These are phyloP conservation scores for Pachyrhizus erosus DNA, from an alignment of 306 rosid genomes.

Conservation along the genomic window DNA sequence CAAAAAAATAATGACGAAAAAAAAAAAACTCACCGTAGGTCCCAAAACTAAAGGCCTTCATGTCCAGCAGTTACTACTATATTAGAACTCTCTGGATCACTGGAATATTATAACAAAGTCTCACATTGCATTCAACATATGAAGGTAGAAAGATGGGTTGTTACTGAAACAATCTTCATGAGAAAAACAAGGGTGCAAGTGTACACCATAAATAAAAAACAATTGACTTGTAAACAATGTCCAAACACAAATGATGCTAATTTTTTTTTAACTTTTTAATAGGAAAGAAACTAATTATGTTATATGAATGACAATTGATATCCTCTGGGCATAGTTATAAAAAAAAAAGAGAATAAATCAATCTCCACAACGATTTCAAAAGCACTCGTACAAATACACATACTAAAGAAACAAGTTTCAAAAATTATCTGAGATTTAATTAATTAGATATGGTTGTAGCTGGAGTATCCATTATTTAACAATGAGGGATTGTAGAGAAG, in stretches of 20 bases:
- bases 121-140: not conserved
- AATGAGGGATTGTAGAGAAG: conserved; percentile 11
- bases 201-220: no score
- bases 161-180: conserved; percentile 22
- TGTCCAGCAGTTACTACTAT: conserved; percentile 85
- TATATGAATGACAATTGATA: no score
- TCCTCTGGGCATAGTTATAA: conserved; percentile 1
- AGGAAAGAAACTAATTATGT: no score
- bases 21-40: conserved; percentile 66
- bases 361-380: conserved; percentile 23
- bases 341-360: conserved; percentile 17
- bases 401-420: conserved; percentile 11
- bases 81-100: conserved; percentile 74
- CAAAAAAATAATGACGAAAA: not conserved
- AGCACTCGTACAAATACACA: not conserved
- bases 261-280: no score
- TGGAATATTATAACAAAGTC: conserved; percentile 51
- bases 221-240: no score
- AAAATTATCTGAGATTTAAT: not conserved
- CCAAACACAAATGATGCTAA: no score
- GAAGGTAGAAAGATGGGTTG: conserved; percentile 20
- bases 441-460: conserved; percentile 31
- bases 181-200: not conserved
- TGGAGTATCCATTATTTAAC: conserved; percentile 18
- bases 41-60: conserved; percentile 95